Percentiles rank a stretch among this genome's conserved stretches.
Conservation (phyloP, 73 alveolate genomes). For the Paramecium bursaria region DNA sequence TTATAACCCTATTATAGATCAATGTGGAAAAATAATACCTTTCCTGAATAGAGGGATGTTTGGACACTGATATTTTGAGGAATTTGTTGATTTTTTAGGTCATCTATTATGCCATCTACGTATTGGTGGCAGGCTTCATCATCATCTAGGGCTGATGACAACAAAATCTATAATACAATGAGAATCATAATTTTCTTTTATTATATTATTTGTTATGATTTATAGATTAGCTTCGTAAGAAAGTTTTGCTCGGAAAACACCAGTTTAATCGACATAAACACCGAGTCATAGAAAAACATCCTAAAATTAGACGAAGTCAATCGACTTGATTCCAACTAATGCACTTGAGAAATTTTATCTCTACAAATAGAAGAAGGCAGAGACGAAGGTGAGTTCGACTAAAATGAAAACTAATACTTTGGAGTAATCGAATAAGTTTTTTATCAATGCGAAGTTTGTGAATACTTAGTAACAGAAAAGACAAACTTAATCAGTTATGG, state of each 20-base stretch:
- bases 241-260: no score
- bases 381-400: constrained; percentile 28
- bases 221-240: no score
- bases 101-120: background rate
- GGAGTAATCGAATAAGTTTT: constrained; percentile 49
- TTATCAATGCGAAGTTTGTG: constrained; percentile 56
- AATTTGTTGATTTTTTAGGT: no score
- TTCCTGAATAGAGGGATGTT: background rate
- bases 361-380: constrained; percentile 40
- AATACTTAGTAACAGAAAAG: constrained; percentile 14
- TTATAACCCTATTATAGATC: background rate
- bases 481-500: constrained; percentile 37
- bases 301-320: constrained; percentile 15
- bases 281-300: constrained; percentile 61
- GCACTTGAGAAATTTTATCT: constrained; percentile 53
- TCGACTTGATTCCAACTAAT: constrained; percentile 46
- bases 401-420: constrained; percentile 7
- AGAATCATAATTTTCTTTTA: no score
- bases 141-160: background rate
- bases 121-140: background rate
- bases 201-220: no score
- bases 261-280: no score
- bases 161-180: background rate
- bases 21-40: background rate
- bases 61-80: background rate